Conservation (phyloP, 2,329 filamentous ascomycete species). For the Coniochaeta sp. region DNA sequence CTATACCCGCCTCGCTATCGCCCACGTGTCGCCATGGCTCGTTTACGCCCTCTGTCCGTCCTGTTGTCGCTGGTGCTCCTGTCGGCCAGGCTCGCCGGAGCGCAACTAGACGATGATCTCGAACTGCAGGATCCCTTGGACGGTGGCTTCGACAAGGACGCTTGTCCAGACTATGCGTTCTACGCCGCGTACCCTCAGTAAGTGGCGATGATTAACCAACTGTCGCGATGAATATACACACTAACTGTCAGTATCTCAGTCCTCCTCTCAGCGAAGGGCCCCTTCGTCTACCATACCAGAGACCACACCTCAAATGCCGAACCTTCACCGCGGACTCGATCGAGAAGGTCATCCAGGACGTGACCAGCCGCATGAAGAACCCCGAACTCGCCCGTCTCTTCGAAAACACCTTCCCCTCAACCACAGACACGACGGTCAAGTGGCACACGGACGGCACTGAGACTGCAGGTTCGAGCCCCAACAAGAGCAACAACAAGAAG, state of each 20-base stretch:
- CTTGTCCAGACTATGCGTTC: slow-evolving; percentile 57
- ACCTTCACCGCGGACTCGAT: slow-evolving; percentile 84
- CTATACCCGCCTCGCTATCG: not conserved
- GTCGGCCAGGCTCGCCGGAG: slow-evolving; percentile 4
- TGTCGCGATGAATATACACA: not conserved
- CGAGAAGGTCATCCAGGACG: slow-evolving; percentile 77
- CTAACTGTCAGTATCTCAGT: slow-evolving; percentile 35
- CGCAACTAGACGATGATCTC: slow-evolving; percentile 5
- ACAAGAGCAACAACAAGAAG: slow-evolving; percentile 4
- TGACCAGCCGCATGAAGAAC: slow-evolving; percentile 73
- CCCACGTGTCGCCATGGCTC: not conserved
- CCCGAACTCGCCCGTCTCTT: slow-evolving; percentile 87
- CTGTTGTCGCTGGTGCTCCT: slow-evolving; percentile 9
- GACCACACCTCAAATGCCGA: slow-evolving; percentile 72
- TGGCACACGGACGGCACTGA: slow-evolving; percentile 67
- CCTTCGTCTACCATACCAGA: slow-evolving; percentile 75
- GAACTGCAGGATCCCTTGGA: slow-evolving; percentile 20
- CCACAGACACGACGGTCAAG: slow-evolving; percentile 80
- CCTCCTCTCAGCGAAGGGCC: slow-evolving; percentile 73
- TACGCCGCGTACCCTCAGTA: slow-evolving; percentile 55
- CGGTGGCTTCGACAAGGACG: slow-evolving; percentile 26
- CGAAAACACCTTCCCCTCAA: slow-evolving; percentile 91
- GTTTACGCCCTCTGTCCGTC: slow-evolving; percentile 4
- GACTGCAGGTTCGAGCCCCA: not conserved
- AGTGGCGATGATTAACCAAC: slow-evolving; percentile 13